These are phyloP conservation scores for Croton setiger DNA, from an alignment of 441 rosid genomes.

Conservation along the genomic window DNA sequence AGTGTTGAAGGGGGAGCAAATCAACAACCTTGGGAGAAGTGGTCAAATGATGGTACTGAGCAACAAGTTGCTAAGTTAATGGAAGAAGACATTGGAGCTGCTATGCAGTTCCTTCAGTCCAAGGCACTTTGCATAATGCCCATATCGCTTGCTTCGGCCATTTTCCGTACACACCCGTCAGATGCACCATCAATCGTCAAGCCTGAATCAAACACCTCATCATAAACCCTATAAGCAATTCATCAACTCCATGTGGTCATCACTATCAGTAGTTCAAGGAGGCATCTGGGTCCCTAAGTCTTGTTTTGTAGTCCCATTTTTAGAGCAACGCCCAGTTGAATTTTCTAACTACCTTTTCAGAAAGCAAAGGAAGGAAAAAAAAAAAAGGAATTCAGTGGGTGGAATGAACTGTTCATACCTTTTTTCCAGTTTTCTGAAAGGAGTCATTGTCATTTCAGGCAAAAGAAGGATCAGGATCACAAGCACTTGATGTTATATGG, in stretches of 20 bases:
- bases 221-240: constrained; percentile 27
- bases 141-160: constrained; percentile 82
- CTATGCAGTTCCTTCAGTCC: constrained; percentile 96
- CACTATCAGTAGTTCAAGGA: constrained; percentile 5
- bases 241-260: neutral
- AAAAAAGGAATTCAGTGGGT: constrained; percentile 7
- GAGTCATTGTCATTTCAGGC: constrained; percentile 24
- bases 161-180: constrained; percentile 68
- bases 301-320: neutral
- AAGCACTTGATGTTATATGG: constrained; percentile 25
- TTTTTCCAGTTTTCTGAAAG: constrained; percentile 23
- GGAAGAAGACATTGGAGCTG: constrained; percentile 94
- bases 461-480: constrained; percentile 10
- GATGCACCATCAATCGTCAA: constrained; percentile 64
- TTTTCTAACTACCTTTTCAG: neutral
- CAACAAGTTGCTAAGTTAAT: constrained; percentile 89
- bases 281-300: constrained; percentile 22
- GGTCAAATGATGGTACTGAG: constrained; percentile 92
- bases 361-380: neutral
- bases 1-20: constrained; percentile 61
- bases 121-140: constrained; percentile 99
- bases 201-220: constrained; percentile 64
- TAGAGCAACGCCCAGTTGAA: constrained; percentile 1
- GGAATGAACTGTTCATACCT: constrained; percentile 17
- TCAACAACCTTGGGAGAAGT: constrained; percentile 86